Base-by-base conservation (phyloP, 805 yeast genomes). In the Gaillardinia entomophila region DNA sequence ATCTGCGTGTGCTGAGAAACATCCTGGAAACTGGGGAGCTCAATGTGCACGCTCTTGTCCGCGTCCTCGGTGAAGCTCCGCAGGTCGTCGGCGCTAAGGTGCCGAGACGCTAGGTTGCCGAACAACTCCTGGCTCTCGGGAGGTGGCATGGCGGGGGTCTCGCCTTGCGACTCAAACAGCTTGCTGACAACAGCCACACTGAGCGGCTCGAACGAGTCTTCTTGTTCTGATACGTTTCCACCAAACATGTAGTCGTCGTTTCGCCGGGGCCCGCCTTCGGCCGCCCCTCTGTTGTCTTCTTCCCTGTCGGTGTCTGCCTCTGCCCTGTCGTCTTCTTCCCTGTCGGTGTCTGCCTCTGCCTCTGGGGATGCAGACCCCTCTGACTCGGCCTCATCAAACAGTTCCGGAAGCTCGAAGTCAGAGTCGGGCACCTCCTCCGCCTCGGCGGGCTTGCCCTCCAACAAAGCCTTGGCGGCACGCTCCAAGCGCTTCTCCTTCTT, bases 401-500 rank as follows among this genome's bases (percentile, higher is more conserved):
- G 29, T 23, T 35, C 32, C 16, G 29, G 38, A 12, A 27, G 37
- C 15, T 43, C 48, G 10, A 25, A 16, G 10, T 45, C 53, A 13
- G 46, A 35, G n/a, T 45, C 49, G 7, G 43, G 49, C 10, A 45
- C 45, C 24, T 35, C 32, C 2, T 35, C 45, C 6, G 20, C 18
- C 19, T 42, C 38, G 12, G 30, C 46, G 26, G 48, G 42, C 22
- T 50, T 32, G 12, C 33, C 28, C 16, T n/a, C 46, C n/a, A 55
- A 27, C 33, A 60, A 46, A 3, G 64, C 66, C 31, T 45, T 33
- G 27, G 55, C 57, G 4, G 60, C 75, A 47, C 40, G 60, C 48
- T 51, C 68, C 48, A 49, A 46, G 15, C 59, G 33, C 41, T 59
- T 62, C 38, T 71, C 75, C 35, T 58, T 53, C 40, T 59, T 61